These are phyloP conservation scores for Penicillium sp. DNA, from an alignment of 2,329 filamentous ascomycete genomes.

Conservation along the genomic window DNA sequence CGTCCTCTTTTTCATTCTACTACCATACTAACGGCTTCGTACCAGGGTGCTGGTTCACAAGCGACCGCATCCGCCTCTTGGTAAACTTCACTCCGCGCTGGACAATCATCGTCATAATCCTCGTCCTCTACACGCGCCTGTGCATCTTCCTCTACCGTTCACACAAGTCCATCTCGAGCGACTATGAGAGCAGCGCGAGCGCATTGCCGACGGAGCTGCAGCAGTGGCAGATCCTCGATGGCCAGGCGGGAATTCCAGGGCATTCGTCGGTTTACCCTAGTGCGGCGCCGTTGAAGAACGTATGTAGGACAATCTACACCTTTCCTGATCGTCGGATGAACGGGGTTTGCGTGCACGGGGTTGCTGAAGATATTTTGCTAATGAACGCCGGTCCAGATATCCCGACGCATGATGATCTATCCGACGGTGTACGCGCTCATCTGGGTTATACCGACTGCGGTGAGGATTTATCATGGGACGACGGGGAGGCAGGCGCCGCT, in stretches of 20 bases:
- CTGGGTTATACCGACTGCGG: conserved; percentile 10
- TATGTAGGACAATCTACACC: not conserved
- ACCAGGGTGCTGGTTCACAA: conserved; percentile 18
- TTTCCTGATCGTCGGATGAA: not conserved
- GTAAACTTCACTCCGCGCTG: conserved; percentile 13
- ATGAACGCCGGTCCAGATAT: not conserved
- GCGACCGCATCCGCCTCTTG: conserved; percentile 10
- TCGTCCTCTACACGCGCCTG: conserved; percentile 12
- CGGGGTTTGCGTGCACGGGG: too few relatives aligned
- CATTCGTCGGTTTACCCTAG: not conserved
- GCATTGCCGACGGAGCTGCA: conserved; percentile 3
- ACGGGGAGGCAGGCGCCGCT: conserved; percentile 3
- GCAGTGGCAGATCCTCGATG: conserved; percentile 15
- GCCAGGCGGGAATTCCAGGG: not conserved
- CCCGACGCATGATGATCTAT: conserved; percentile 15
- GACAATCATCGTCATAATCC: conserved; percentile 12
- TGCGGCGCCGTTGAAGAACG: conserved; percentile 7
- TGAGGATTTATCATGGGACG: conserved; percentile 7
- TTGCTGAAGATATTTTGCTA: too few relatives aligned
- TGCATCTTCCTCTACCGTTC: conserved; percentile 14
- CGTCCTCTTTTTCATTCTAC: not conserved
- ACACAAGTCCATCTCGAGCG: conserved; percentile 9
- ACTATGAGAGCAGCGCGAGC: not conserved
- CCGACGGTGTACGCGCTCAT: conserved; percentile 15
- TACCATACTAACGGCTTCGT: not conserved